Conservation (phyloP, 2,329 filamentous ascomycete genomes). For the Arachnomyces sp. region DNA sequence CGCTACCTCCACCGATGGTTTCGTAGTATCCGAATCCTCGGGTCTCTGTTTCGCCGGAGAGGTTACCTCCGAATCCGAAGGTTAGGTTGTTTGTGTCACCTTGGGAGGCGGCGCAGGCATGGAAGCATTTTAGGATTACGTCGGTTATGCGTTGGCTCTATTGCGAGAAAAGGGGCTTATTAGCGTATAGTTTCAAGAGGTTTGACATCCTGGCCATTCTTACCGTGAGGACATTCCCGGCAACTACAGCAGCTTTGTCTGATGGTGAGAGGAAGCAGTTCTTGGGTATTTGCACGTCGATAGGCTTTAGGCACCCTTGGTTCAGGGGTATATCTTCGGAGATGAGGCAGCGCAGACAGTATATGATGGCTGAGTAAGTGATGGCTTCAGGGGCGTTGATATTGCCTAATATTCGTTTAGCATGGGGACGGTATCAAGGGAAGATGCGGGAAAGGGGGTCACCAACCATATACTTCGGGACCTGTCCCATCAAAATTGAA, state of each 20-base stretch:
- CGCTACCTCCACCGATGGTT: conserved; percentile 70
- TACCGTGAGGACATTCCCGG: conserved; percentile 67
- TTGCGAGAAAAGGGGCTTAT: not conserved
- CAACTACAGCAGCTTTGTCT: conserved; percentile 66
- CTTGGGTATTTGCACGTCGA: conserved; percentile 62
- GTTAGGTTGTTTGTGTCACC: conserved; percentile 74
- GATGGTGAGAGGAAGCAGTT: conserved; percentile 65
- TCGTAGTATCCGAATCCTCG: conserved; percentile 75
- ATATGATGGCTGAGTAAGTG: conserved; percentile 73
- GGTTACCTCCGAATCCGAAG: conserved; percentile 66
- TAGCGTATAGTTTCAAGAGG: not conserved
- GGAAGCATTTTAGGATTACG: conserved; percentile 68
- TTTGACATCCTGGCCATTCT: conserved; percentile 2
- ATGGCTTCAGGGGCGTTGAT: conserved; percentile 71
- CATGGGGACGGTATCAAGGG: not conserved
- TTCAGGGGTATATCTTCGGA: conserved; percentile 73
- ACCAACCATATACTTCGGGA: conserved; percentile 60
- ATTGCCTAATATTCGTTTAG: conserved; percentile 42
- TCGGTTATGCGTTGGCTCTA: conserved; percentile 65
- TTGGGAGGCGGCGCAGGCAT: conserved; percentile 66
- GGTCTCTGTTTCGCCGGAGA: conserved; percentile 44
- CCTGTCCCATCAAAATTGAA: conserved; percentile 75
- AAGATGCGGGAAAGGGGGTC: not conserved
- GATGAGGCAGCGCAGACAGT: conserved; percentile 69
- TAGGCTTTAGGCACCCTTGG: conserved; percentile 69